These are phyloP conservation scores for Malassezia slooffiae DNA, from an alignment of 1,284 basidiomycete species.

Conservation along the genomic window DNA sequence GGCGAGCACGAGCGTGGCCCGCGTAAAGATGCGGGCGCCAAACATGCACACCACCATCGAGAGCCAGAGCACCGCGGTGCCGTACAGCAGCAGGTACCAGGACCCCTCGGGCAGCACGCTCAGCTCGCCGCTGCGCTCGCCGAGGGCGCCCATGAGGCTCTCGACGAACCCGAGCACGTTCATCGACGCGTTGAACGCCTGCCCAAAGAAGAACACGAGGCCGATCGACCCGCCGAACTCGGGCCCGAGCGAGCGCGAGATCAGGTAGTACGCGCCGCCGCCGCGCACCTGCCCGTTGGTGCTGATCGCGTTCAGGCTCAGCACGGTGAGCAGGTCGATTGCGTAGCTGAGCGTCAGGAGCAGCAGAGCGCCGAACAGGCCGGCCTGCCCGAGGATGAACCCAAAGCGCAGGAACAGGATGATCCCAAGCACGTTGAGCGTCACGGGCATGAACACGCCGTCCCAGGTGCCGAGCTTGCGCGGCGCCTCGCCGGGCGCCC, in stretches of 20 bases:
- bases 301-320: slow-evolving; percentile 43
- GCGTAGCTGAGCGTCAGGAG: slow-evolving; percentile 36
- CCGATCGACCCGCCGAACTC: slow-evolving; percentile 46
- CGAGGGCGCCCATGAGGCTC: slow-evolving; percentile 38
- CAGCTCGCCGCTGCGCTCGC: slow-evolving; percentile 21
- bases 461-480: slow-evolving; percentile 45
- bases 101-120: slow-evolving; percentile 40
- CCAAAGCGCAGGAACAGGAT: slow-evolving; percentile 45
- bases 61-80: slow-evolving; percentile 32
- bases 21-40: slow-evolving; percentile 38
- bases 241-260: slow-evolving; percentile 43
- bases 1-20: slow-evolving; percentile 39
- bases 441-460: slow-evolving; percentile 45
- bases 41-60: slow-evolving; percentile 40
- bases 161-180: slow-evolving; percentile 45
- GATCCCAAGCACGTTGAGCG: slow-evolving; percentile 45
- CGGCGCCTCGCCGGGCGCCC: slow-evolving; percentile 9
- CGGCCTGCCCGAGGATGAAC: slow-evolving; percentile 43
- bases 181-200: slow-evolving; percentile 43
- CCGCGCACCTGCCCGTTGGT: slow-evolving; percentile 45
- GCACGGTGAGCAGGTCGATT: slow-evolving; percentile 41
- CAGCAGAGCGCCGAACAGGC: slow-evolving; percentile 36
- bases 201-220: slow-evolving; percentile 43
- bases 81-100: slow-evolving; percentile 40
- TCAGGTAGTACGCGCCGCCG: slow-evolving; percentile 45